A percentile compares a stretch with the other conserved stretches of the same genome.
These are phyloP conservation scores for Wickerhamomyces xylosicus DNA, from an alignment of 805 yeast species.

Conservation along the genomic window DNA sequence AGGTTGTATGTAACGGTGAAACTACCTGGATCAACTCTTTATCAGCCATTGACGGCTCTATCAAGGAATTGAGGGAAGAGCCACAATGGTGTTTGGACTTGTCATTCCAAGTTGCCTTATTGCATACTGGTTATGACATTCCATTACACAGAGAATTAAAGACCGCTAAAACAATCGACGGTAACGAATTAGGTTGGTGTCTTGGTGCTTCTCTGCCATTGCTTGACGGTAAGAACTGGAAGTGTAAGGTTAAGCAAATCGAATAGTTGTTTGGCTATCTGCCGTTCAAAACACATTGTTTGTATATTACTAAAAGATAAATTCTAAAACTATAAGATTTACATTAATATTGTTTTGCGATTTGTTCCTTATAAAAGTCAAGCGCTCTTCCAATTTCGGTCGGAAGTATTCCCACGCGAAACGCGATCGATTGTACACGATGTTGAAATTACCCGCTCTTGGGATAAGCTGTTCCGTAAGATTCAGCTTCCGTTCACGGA, in stretches of 20 bases:
- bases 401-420: too few relatives aligned
- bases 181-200: slow-evolving; percentile 97
- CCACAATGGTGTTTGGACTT: slow-evolving; percentile 94
- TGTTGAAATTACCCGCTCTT: too few relatives aligned
- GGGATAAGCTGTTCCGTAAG: too few relatives aligned
- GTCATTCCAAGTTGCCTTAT: slow-evolving; percentile 78
- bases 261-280: too few relatives aligned
- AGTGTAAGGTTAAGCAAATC: slow-evolving; percentile 30
- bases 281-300: background rate
- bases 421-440: too few relatives aligned
- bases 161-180: slow-evolving; percentile 83
- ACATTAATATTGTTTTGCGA: background rate
- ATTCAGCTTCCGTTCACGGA: too few relatives aligned
- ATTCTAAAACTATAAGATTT: background rate
- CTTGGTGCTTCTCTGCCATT: slow-evolving; percentile 94
- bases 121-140: slow-evolving; percentile 95
- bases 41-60: slow-evolving; percentile 55
- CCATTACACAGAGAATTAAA: slow-evolving; percentile 82
- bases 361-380: too few relatives aligned
- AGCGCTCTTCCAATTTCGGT: too few relatives aligned
- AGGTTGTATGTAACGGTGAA: slow-evolving; percentile 78
- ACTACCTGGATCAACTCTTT: slow-evolving; percentile 60
- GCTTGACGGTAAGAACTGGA: slow-evolving; percentile 65
- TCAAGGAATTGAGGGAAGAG: slow-evolving; percentile 57
- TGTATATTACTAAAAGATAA: background rate